Evolutionary conservation across 148 eudicot genomes (phyloP).

Genomic region (Vaccinium myrtillus): DNA sequence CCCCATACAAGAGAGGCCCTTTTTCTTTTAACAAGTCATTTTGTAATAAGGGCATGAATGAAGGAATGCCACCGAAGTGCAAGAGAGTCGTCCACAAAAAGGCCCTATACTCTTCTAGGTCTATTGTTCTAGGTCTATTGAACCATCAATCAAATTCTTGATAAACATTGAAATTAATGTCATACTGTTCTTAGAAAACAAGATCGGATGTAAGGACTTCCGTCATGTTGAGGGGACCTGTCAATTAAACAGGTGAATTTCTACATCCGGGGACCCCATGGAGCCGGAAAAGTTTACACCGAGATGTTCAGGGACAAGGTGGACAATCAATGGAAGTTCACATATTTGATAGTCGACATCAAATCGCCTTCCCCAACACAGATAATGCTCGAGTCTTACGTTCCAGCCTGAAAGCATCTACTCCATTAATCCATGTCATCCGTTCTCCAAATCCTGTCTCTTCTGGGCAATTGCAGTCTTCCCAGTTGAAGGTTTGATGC

Average conservation of each 20-base stretch:
- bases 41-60: no score
- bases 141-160: not conserved
- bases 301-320: not conserved
- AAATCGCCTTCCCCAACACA: constrained; percentile 7
- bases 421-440: not conserved
- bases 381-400: not conserved
- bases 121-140: not conserved
- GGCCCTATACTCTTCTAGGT: not conserved
- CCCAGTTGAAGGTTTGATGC: not conserved
- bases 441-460: not conserved
- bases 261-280: not conserved
- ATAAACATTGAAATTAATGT: not conserved
- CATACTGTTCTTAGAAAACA: not conserved
- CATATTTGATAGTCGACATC: constrained; percentile 5
- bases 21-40: no score
- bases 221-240: not conserved
- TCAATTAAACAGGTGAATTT: not conserved
- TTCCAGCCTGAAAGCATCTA: not conserved
- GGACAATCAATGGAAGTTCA: constrained; percentile 14
- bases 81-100: no score
- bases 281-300: constrained; percentile 9
- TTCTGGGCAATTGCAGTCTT: not conserved
- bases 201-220: not conserved
- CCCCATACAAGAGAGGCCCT: no score
- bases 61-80: no score